Base-by-base conservation (phyloP, 225 moss, liverwort and hornwort species). In the Neckera pumila region DNA sequence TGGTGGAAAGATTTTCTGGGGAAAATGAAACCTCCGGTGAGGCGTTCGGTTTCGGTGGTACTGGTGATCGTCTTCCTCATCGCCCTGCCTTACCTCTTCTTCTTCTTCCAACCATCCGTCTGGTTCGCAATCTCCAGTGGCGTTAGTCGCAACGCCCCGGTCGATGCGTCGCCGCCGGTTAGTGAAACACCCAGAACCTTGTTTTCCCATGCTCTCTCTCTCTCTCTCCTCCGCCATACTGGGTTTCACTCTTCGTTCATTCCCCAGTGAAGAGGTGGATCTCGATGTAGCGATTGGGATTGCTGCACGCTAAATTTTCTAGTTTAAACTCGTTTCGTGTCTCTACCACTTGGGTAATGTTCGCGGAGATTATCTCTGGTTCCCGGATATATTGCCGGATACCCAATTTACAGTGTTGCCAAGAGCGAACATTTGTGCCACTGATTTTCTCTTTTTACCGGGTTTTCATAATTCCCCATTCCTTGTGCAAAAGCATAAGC, bases 71-170 rank as follows among this genome's bases (percentile, higher is more conserved):
- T 80, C 85, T 60, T 57, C 34, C 43, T 92, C 73, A 18, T 92
- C 21, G 47, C 84, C 77, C 65, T 94, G 87, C 92, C 90, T 10
- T 87, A n/a, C 70, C 33, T 90, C 76, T 61, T 94, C 74, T 51
- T 85, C 79, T 70, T 65, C 72, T 80, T 75, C 77, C 80, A 63
- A 83, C 85, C 90, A 33, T 81, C 91, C 18, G 19, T 71, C 16
- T 57, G 86, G 64, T 20, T 61, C 28, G 82, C 54, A 33, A 51
- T 91, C 42, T 76, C 91, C 71, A 42, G 62, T 61, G 26, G 27
- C 73, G 63, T 86, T 25, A 81, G 69, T n/a, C 25, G 33, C 70
- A 54, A 69, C 79, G 73, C 53, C 16, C 85, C 70, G n/a, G 16
- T 56, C 38, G 62, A 40, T 26, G 61, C 40, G 33, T 63, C 81